These are phyloP conservation scores for Lactarius indigo DNA, from an alignment of 768 basidiomycete species.

Conservation along the genomic window DNA sequence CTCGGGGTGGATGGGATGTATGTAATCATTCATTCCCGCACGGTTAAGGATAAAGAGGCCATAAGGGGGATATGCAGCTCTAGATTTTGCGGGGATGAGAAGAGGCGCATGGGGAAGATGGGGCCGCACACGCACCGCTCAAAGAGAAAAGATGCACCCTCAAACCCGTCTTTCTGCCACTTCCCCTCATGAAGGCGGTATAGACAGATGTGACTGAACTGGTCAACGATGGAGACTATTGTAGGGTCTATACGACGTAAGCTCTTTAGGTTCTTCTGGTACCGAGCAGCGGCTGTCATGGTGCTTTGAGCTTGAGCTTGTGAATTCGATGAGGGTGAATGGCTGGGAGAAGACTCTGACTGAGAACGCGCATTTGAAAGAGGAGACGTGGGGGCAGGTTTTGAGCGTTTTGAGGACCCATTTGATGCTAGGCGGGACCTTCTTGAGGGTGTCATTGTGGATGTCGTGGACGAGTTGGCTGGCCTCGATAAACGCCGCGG, in stretches of 20 bases:
- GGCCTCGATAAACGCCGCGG: background rate
- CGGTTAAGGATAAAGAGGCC: conserved; percentile 85
- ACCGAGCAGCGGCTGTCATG: conserved; percentile 63
- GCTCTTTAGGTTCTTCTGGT: conserved; percentile 76
- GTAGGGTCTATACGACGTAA: conserved; percentile 75
- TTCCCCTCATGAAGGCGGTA: conserved; percentile 70
- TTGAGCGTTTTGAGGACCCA: conserved; percentile 19
- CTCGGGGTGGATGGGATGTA: conserved; percentile 71
- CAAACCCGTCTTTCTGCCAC: conserved; percentile 81
- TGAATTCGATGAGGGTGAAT: conserved; percentile 3
- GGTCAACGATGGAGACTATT: conserved; percentile 78
- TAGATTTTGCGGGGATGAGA: conserved; percentile 31
- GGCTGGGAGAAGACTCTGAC: conserved; percentile 11
- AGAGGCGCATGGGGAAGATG: background rate
- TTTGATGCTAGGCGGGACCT: conserved; percentile 20
- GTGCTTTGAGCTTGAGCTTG: background rate
- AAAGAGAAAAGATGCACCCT: conserved; percentile 88
- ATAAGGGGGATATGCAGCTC: conserved; percentile 75
- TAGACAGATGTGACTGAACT: conserved; percentile 83
- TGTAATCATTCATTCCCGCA: conserved; percentile 74
- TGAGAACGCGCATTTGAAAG: conserved; percentile 9
- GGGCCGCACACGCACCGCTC: conserved; percentile 55
- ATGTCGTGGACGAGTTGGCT: background rate
- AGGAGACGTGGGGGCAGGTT: conserved; percentile 13
- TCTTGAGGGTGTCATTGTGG: conserved; percentile 22